Evolutionary conservation across 495 filamentous ascomycete species (phyloP).

Genomic region (Parmelia sp.): DNA sequence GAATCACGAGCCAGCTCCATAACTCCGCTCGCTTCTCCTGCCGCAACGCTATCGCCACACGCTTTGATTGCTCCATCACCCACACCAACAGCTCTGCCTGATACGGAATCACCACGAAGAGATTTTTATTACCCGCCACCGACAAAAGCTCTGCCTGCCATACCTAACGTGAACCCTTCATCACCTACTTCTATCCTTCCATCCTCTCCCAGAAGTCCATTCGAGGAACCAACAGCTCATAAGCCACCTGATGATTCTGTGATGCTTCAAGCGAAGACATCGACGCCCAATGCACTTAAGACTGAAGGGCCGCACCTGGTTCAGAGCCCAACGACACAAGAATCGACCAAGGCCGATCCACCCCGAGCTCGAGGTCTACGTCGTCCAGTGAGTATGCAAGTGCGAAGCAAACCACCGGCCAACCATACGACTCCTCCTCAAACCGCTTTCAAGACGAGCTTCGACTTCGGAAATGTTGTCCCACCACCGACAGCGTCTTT

Average conservation of each 20-base stretch:
- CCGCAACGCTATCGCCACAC: background rate
- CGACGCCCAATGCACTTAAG: background rate
- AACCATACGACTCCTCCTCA: constrained; percentile 3
- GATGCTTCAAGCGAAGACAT: background rate
- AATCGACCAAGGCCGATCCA: background rate
- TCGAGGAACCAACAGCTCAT: background rate
- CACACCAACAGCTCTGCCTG: background rate
- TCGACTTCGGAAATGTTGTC: background rate
- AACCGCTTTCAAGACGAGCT: background rate
- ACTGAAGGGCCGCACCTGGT: background rate
- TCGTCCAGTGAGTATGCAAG: constrained; percentile 24
- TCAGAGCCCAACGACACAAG: background rate
- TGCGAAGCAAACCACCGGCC: constrained; percentile 10
- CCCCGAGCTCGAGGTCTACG: constrained; percentile 12
- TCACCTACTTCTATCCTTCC: background rate
- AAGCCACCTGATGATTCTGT: background rate
- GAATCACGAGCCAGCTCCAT: constrained; percentile 1
- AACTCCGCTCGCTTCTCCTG: background rate
- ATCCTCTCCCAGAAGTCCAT: background rate
- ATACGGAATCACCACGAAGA: background rate
- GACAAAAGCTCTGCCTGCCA: background rate
- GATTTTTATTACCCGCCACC: background rate
- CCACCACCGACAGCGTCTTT: background rate
- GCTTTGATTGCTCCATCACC: background rate
- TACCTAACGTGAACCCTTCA: background rate